Evolutionary conservation across 306 rosid genomes (phyloP), one percentile per base, ranked within the genome.

Genomic region (Sindora glabra): DNA sequence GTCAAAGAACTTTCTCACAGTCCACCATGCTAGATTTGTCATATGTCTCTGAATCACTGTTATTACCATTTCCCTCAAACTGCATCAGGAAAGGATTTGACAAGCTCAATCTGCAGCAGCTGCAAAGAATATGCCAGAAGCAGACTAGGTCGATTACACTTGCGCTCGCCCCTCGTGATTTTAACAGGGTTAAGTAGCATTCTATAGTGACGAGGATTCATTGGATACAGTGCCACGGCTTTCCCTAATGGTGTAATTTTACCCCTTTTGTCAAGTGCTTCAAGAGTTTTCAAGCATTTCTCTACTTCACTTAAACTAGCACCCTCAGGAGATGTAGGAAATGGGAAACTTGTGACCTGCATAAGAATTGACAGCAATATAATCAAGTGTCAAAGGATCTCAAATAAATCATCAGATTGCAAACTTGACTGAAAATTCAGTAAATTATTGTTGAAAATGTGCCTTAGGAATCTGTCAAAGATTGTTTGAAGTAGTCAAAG

Each of bases 151-250:
- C 79, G 65, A 32, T 74, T 67, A 37, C 78, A 75, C 42, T 77
- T 68, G 61, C 67, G 75, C 77, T 34, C 56, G 26, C 46, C 78
- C 61, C 75, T 77, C 79, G 86, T 76, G 44, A 67, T 70, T 72
- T 73, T 81, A 60, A 88, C 74, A 46, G 86, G 77, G 1, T 89
- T 85, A 59, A 92, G 90, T 34, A 85, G 81, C 96, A 92, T 92
- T 81, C 88, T 83, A 3, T 96, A 85, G 81, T 83, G 98, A 64
- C 96, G 96, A 42, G 98, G 98, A 78, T 92, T 88, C 92, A 85
- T 75, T 50, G 98, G 98, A 69, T 66, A 91, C 29, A 58, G 73
- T 34, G 96, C 89, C 98, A 88, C 88, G 68, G 86, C 84, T 80
- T 79, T 83, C 52, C 96, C 98, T 50, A 88, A 62, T 37, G 69